A percentile compares a stretch with the other conserved stretches of the same genome.
These are phyloP conservation scores for Crithidia mellificae DNA, from an alignment of 208 protist species.

Conservation along the genomic window DNA sequence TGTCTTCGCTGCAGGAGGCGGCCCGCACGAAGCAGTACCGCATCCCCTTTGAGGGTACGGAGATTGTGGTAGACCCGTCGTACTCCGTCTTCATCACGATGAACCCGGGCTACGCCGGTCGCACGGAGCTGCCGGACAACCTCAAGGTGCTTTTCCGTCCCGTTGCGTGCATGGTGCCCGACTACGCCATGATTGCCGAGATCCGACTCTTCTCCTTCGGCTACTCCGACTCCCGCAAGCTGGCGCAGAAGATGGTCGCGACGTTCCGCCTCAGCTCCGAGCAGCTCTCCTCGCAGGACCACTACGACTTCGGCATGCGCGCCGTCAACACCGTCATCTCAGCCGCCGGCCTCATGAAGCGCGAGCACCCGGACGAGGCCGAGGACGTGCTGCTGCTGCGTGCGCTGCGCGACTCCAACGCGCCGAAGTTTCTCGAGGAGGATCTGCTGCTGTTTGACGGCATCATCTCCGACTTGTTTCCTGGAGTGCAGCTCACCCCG, in stretches of 20 bases:
- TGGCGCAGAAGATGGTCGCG: slow-evolving; percentile 97
- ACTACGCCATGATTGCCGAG: slow-evolving; percentile 99
- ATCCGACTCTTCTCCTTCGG: slow-evolving; percentile 98
- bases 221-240: slow-evolving; percentile 93
- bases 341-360: slow-evolving; percentile 95
- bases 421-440: slow-evolving; percentile 97
- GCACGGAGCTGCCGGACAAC: slow-evolving; percentile 98
- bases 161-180: slow-evolving; percentile 98
- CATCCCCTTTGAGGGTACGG: slow-evolving; percentile 95
- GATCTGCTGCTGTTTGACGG: slow-evolving; percentile 94
- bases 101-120: slow-evolving; percentile 98
- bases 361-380: slow-evolving; percentile 89
- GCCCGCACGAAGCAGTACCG: slow-evolving; percentile 71
- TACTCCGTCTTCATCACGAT: slow-evolving; percentile 98
- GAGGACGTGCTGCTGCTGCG: slow-evolving; percentile 95
- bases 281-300: slow-evolving; percentile 97
- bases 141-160: slow-evolving; percentile 97
- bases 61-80: slow-evolving; percentile 93
- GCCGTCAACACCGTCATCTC: slow-evolving; percentile 98
- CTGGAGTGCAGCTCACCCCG: slow-evolving; percentile 87
- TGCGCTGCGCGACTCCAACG: slow-evolving; percentile 96
- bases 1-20: slow-evolving; percentile 94
- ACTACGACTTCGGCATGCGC: slow-evolving; percentile 99
- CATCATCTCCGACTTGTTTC: slow-evolving; percentile 98
- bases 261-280: slow-evolving; percentile 98